Conservation (phyloP, 2,329 filamentous ascomycete genomes). For the Cyphellophora europaea region DNA sequence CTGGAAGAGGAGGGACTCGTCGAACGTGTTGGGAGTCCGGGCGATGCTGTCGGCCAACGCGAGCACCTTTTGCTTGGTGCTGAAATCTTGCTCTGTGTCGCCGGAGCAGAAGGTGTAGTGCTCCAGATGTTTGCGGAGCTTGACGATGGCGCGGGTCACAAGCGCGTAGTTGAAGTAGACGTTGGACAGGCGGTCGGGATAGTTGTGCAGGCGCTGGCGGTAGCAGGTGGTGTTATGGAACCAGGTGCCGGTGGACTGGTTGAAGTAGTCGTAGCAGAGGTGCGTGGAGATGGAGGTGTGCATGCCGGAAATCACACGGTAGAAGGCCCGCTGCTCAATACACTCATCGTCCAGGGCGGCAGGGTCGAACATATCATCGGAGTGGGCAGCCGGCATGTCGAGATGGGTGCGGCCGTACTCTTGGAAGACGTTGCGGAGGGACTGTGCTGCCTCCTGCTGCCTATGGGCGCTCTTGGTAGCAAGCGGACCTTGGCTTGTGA, state of each 20-base stretch:
- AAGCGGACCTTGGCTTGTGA: slow-evolving; percentile 43
- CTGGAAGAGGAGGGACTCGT: slow-evolving; percentile 92
- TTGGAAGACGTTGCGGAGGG: slow-evolving; percentile 52
- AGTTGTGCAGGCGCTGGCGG: slow-evolving; percentile 68
- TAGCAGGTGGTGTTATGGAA: slow-evolving; percentile 85
- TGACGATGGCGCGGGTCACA: slow-evolving; percentile 82
- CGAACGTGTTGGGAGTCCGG: slow-evolving; percentile 67
- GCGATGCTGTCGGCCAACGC: slow-evolving; percentile 62
- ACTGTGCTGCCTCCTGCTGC: slow-evolving; percentile 43
- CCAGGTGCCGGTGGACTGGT: slow-evolving; percentile 91
- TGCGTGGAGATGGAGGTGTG: slow-evolving; percentile 96
- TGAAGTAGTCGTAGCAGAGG: slow-evolving; percentile 90
- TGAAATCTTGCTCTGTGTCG: slow-evolving; percentile 66
- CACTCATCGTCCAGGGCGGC: slow-evolving; percentile 77
- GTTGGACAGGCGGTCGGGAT: slow-evolving; percentile 89
- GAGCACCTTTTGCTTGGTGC: slow-evolving; percentile 75
- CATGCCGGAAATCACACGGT: slow-evolving; percentile 92
- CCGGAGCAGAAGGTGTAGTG: slow-evolving; percentile 88
- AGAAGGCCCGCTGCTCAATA: slow-evolving; percentile 97
- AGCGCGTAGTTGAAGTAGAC: slow-evolving; percentile 98
- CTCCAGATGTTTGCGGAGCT: slow-evolving; percentile 72
- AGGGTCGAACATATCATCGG: slow-evolving; percentile 28
- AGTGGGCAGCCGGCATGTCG: slow-evolving; percentile 6
- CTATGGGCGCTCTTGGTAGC: slow-evolving; percentile 16
- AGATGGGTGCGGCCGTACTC: slow-evolving; percentile 44